phyloP scores from a whole-genome alignment of 2,329 filamentous ascomycete species.

The Aschersonia sp. region DNA sequence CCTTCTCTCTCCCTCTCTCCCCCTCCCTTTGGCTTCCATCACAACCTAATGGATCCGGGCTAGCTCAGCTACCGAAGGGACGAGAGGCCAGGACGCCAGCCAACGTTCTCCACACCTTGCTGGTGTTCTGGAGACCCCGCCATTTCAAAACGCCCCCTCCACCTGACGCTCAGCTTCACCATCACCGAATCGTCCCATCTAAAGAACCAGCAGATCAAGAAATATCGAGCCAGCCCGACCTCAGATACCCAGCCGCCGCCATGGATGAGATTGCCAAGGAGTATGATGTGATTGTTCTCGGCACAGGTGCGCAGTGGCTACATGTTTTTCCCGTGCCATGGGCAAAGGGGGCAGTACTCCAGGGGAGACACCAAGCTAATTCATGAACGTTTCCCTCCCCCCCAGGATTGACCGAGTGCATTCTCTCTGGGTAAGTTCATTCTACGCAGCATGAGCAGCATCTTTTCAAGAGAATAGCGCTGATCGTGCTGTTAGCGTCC shows the following conservation, averaged over 20 bases:
- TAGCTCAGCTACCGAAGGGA: neutral
- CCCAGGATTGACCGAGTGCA: conserved; percentile 90
- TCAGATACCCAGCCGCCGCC: conserved; percentile 14
- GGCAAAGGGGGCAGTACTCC: neutral
- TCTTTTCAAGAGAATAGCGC: neutral
- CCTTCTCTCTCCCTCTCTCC: neutral
- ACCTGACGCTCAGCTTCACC: neutral
- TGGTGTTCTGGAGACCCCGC: conserved; percentile 12
- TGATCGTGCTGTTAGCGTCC: conserved; percentile 37
- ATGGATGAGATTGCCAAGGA: conserved; percentile 99
- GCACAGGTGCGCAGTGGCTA: conserved; percentile 58
- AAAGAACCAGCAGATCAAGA: neutral
- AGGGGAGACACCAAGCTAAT: conserved; percentile 1
- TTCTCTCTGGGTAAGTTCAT: conserved; percentile 73
- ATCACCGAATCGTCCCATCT: neutral
- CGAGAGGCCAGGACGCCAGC: neutral
- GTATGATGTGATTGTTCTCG: conserved; percentile 97
- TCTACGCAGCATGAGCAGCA: neutral
- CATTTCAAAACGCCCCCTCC: conserved; percentile 9
- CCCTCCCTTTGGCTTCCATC: neutral
- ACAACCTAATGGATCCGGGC: conserved; percentile 1
- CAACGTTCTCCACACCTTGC: conserved; percentile 10
- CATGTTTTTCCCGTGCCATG: no score
- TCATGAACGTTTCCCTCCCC: neutral
- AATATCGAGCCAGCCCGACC: neutral